Evolutionary conservation across 768 basidiomycete species (phyloP).

Genomic region (Candolleomyces aberdarensis): DNA sequence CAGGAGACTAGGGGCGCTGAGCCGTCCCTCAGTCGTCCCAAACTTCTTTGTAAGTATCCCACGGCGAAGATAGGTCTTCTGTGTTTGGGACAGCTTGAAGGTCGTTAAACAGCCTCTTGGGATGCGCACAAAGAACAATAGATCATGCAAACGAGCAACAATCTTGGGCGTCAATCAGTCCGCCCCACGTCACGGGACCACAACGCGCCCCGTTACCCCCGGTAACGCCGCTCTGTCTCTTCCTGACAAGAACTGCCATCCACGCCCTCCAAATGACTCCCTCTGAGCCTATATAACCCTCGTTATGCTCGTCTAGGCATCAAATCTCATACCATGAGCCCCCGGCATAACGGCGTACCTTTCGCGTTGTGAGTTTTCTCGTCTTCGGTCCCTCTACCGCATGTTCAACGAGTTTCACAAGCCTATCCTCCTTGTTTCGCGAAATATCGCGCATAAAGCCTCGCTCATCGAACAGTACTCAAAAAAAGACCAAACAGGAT

Average conservation of each 20-base stretch:
- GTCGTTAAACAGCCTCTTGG: background rate
- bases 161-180: background rate
- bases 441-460: background rate
- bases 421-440: conserved; percentile 1
- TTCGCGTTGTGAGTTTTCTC: conserved; percentile 42
- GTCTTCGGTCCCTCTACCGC: background rate
- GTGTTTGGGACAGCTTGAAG: too few relatives aligned
- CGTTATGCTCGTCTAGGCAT: background rate
- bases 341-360: conserved; percentile 21
- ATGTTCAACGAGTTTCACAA: background rate
- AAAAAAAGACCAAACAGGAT: conserved; percentile 3
- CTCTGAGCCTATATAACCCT: background rate
- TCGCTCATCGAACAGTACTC: background rate
- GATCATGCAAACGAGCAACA: background rate
- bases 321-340: background rate
- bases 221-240: background rate
- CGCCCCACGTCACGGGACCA: background rate
- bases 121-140: background rate
- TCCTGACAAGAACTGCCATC: background rate
- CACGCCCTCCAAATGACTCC: background rate
- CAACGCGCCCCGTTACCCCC: background rate
- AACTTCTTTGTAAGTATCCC: too few relatives aligned
- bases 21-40: too few relatives aligned
- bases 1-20: too few relatives aligned
- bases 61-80: too few relatives aligned